A percentile compares a stretch with the other conserved stretches of the same genome.
These are phyloP conservation scores for Ziziphus jujuba DNA, from an alignment of 306 rosid species.

Conservation along the genomic window DNA sequence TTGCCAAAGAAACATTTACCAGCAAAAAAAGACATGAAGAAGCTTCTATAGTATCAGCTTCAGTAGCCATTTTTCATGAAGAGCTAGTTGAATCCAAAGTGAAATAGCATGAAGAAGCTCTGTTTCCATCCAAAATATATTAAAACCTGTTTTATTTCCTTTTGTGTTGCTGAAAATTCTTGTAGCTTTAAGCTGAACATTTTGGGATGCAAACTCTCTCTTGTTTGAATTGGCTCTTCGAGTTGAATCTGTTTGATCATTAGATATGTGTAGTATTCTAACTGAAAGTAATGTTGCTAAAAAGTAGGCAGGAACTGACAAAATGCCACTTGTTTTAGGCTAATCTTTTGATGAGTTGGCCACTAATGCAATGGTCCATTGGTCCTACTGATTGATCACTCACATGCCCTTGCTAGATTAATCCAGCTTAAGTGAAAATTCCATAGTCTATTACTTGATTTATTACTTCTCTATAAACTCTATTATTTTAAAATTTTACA, in stretches of 20 bases:
- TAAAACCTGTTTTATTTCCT: no score
- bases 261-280: slow-evolving; percentile 16
- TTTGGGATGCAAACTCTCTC: background rate
- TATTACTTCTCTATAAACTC: no score
- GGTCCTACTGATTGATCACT: slow-evolving; percentile 42
- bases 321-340: slow-evolving; percentile 42
- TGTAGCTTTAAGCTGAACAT: slow-evolving; percentile 6
- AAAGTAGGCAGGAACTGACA: slow-evolving; percentile 44
- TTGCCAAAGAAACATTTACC: no score
- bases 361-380: slow-evolving; percentile 57
- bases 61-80: no score
- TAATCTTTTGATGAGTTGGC: slow-evolving; percentile 45
- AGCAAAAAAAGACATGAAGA: no score
- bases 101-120: no score
- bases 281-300: slow-evolving; percentile 25
- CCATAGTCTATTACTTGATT: slow-evolving; percentile 15
- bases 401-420: slow-evolving; percentile 33
- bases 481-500: no score
- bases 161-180: background rate
- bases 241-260: slow-evolving; percentile 18
- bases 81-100: no score
- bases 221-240: background rate
- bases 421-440: no score
- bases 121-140: no score
- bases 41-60: no score